Evolutionary conservation across 352 stramenopile genomes (phyloP).

Genomic region (Globisporangium carolinianum): DNA sequence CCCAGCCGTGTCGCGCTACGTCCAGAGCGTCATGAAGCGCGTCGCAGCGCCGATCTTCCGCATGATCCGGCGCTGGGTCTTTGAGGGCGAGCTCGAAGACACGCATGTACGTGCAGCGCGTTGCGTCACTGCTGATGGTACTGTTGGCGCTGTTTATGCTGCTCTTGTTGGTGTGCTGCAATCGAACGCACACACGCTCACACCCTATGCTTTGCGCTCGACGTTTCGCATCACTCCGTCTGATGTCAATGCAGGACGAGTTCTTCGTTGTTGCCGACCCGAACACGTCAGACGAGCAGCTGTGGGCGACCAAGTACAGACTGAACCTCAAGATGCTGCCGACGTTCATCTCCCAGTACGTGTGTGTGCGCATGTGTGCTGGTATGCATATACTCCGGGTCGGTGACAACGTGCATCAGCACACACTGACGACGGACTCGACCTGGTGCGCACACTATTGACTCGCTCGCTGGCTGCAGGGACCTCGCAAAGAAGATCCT

Average conservation of each 20-base stretch:
- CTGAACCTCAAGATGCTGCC: slow-evolving; percentile 82
- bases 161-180: neutral
- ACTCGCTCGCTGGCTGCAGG: slow-evolving; percentile 15
- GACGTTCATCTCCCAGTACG: slow-evolving; percentile 81
- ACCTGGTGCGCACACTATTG: neutral
- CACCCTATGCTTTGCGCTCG: no score
- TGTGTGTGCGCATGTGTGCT: neutral
- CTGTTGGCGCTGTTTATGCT: neutral
- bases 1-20: slow-evolving; percentile 56
- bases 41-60: slow-evolving; percentile 75
- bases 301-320: slow-evolving; percentile 85
- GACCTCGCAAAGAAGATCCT: slow-evolving; percentile 92
- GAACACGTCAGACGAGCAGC: slow-evolving; percentile 71
- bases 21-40: slow-evolving; percentile 75
- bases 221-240: no score
- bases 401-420: no score
- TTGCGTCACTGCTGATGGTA: neutral
- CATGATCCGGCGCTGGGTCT: slow-evolving; percentile 87
- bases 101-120: slow-evolving; percentile 46
- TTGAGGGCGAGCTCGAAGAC: slow-evolving; percentile 84
- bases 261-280: slow-evolving; percentile 81
- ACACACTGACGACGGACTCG: no score
- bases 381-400: no score
- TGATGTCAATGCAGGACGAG: slow-evolving; percentile 37
- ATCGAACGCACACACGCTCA: no score